phyloP scores from a whole-genome alignment of 2,329 filamentous ascomycete species.

The Dendrostoma leiphaemia region DNA sequence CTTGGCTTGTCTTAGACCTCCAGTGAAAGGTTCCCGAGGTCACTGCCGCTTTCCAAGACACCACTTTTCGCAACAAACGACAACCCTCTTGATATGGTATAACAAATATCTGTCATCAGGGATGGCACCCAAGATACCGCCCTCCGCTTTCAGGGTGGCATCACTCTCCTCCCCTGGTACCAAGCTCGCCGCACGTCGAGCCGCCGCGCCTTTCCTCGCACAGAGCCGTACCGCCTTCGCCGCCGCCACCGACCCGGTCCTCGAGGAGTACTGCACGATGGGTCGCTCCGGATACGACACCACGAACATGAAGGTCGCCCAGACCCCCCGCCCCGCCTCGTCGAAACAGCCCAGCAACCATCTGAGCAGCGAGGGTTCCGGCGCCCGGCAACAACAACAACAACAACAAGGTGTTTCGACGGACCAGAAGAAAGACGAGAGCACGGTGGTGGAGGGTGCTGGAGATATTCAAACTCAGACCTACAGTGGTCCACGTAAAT shows the following conservation, averaged over 20 bases:
- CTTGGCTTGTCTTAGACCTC: background rate
- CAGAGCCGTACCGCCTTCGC: background rate
- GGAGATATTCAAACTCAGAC: too few species aligned
- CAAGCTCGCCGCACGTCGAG: too few species aligned
- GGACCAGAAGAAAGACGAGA: too few species aligned
- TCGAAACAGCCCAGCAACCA: background rate
- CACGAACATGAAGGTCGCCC: constrained; percentile 8
- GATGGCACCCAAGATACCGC: background rate
- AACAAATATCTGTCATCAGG: background rate
- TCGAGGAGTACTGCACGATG: background rate
- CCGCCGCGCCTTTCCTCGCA: background rate
- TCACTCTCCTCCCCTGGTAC: background rate
- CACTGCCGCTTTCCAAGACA: background rate
- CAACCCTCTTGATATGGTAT: too few species aligned
- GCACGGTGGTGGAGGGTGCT: too few species aligned
- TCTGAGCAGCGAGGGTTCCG: too few species aligned
- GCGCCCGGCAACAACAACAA: background rate
- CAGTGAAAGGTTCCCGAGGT: background rate
- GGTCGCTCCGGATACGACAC: constrained; percentile 14
- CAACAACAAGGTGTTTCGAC: background rate
- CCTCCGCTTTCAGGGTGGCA: background rate
- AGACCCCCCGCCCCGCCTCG: background rate
- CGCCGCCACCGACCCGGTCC: background rate
- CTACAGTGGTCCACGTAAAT: too few species aligned
- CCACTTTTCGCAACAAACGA: background rate